These are phyloP conservation scores for Mortierella sp. DNA, from an alignment of 371 early-diverging fungal species.

Conservation along the genomic window DNA sequence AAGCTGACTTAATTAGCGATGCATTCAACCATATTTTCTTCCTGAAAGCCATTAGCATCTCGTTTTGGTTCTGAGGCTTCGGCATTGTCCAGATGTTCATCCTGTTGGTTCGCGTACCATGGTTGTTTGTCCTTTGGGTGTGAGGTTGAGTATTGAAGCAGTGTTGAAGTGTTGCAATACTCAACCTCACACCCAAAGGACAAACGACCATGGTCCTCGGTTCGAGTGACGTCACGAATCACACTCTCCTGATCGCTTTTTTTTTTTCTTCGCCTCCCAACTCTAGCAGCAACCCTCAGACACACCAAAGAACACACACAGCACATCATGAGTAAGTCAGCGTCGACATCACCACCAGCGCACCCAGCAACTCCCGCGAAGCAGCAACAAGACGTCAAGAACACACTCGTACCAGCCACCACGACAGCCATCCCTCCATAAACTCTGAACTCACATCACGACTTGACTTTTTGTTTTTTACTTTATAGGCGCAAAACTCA, in stretches of 20 bases:
- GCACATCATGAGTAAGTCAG: slow-evolving; percentile 27
- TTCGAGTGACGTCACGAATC: background rate
- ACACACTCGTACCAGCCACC: background rate
- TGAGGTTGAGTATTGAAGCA: background rate
- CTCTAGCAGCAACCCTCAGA: background rate
- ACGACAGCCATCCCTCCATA: background rate
- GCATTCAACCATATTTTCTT: background rate
- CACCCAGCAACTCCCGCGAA: background rate
- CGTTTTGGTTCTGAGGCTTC: background rate
- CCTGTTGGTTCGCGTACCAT: background rate
- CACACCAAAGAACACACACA: background rate
- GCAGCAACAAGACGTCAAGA: background rate
- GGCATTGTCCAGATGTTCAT: background rate
- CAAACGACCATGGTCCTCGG: too few species aligned
- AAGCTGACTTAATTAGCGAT: background rate
- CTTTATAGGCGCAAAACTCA: slow-evolving; percentile 70
- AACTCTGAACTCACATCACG: background rate
- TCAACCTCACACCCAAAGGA: too few species aligned
- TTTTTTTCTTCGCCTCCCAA: background rate
- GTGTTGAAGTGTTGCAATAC: too few species aligned
- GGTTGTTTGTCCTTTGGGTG: background rate
- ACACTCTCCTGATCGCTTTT: slow-evolving; percentile 9
- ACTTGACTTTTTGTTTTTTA: background rate
- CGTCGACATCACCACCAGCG: background rate
- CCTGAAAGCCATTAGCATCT: background rate